These are phyloP conservation scores for Whalleya microplaca DNA, from an alignment of 2,329 filamentous ascomycete species.

Conservation along the genomic window DNA sequence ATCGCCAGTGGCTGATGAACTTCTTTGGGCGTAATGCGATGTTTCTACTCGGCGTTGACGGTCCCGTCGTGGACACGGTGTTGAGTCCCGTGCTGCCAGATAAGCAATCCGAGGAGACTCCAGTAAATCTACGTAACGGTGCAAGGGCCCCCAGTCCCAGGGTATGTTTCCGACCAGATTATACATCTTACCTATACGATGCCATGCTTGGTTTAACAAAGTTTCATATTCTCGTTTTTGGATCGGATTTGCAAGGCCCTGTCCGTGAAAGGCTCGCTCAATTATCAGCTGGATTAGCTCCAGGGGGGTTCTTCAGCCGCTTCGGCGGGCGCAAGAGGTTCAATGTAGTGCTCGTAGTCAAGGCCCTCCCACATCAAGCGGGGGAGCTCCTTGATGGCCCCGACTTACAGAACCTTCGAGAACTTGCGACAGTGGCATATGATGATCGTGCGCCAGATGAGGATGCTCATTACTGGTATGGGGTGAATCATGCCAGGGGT, in stretches of 20 bases:
- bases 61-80: constrained; percentile 12
- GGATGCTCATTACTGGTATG: constrained; percentile 20
- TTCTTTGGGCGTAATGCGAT: constrained; percentile 34
- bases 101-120: background rate
- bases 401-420: background rate
- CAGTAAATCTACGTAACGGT: constrained; percentile 30
- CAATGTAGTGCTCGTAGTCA: constrained; percentile 36
- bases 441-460: constrained; percentile 25
- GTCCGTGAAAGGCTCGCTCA: constrained; percentile 1
- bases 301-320: constrained; percentile 30
- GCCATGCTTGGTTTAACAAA: constrained; percentile 26
- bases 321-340: constrained; percentile 34
- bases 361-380: constrained; percentile 32
- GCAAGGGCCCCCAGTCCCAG: constrained; percentile 39
- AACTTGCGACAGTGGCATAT: constrained; percentile 9
- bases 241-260: constrained; percentile 6
- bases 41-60: constrained; percentile 36
- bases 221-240: constrained; percentile 39
- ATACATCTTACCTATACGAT: constrained; percentile 40
- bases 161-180: constrained; percentile 26
- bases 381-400: background rate
- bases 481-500: constrained; percentile 16
- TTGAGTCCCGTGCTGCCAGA: background rate
- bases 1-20: constrained; percentile 26
- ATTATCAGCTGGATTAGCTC: constrained; percentile 20